These are phyloP conservation scores for Nelumbo lutea DNA, from an alignment of 164 flowering plant species.

Conservation along the genomic window DNA sequence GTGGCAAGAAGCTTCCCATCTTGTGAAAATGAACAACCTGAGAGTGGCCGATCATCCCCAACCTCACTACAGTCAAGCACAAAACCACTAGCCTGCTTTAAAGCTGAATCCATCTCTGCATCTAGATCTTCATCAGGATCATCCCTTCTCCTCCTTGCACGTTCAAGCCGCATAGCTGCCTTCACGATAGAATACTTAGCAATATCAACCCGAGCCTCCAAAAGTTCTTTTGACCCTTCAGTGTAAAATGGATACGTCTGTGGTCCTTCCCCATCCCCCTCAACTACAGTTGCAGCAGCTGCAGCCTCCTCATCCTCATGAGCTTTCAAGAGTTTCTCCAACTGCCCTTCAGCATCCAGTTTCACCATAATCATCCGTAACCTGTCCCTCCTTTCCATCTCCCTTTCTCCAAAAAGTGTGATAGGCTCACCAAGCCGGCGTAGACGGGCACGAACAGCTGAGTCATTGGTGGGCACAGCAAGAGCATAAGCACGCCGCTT, in stretches of 20 bases:
- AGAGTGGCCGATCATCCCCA: slow-evolving; percentile 91
- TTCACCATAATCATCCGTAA: slow-evolving; percentile 74
- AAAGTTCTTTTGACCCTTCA: slow-evolving; percentile 65
- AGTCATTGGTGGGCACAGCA: slow-evolving; percentile 96
- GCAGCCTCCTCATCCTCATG: slow-evolving; percentile 90
- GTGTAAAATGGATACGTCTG: slow-evolving; percentile 84
- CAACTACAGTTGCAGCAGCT: slow-evolving; percentile 35
- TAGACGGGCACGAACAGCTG: slow-evolving; percentile 81
- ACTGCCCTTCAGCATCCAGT: slow-evolving; percentile 80
- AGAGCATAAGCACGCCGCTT: slow-evolving; percentile 86
- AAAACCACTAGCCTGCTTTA: slow-evolving; percentile 55
- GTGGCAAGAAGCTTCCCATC: slow-evolving; percentile 86
- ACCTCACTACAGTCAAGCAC: slow-evolving; percentile 73
- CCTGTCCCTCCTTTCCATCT: slow-evolving; percentile 94
- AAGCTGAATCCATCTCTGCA: slow-evolving; percentile 74
- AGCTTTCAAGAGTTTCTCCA: slow-evolving; percentile 87
- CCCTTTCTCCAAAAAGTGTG: slow-evolving; percentile 90
- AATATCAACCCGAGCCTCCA: slow-evolving; percentile 68
- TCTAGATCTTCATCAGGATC: slow-evolving; percentile 92
- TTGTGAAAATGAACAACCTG: slow-evolving; percentile 79
- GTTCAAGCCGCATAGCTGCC: slow-evolving; percentile 66
- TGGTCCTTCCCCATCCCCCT: slow-evolving; percentile 53
- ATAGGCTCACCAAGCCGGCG: slow-evolving; percentile 88
- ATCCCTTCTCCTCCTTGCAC: slow-evolving; percentile 70
- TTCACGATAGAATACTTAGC: slow-evolving; percentile 60